A percentile compares a stretch with the other conserved stretches of the same genome.
phyloP scores from a whole-genome alignment of 352 stramenopile genomes.

The Pythium insidiosum region DNA sequence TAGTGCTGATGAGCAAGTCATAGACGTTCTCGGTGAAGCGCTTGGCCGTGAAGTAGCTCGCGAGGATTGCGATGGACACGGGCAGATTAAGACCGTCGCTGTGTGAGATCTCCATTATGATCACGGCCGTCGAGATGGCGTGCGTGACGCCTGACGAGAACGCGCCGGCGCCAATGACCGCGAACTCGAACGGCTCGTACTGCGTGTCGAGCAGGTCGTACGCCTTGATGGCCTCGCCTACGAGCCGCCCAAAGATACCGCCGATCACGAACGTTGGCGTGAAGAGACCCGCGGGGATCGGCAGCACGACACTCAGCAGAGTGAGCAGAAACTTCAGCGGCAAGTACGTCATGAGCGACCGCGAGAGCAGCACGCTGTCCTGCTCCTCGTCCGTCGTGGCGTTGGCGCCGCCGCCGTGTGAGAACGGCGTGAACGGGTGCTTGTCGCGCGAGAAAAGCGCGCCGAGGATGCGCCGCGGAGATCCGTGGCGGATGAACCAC shows the following conservation, averaged over 20 bases:
- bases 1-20: slow-evolving; percentile 84
- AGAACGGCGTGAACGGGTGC: slow-evolving; percentile 24
- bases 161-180: slow-evolving; percentile 87
- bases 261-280: slow-evolving; percentile 83
- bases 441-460: slow-evolving; percentile 63
- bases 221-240: slow-evolving; percentile 64
- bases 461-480: slow-evolving; percentile 48
- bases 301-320: slow-evolving; percentile 65
- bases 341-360: slow-evolving; percentile 68
- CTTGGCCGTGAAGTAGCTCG: slow-evolving; percentile 87
- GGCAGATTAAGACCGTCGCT: slow-evolving; percentile 81
- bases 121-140: slow-evolving; percentile 89
- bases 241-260: slow-evolving; percentile 72
- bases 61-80: slow-evolving; percentile 82
- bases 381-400: slow-evolving; percentile 8
- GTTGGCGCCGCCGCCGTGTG: background rate
- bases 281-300: slow-evolving; percentile 70
- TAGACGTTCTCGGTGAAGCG: slow-evolving; percentile 90
- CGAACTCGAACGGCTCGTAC: slow-evolving; percentile 89
- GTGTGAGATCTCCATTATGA: slow-evolving; percentile 92
- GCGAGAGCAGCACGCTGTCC: slow-evolving; percentile 52
- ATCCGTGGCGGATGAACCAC: slow-evolving; percentile 75
- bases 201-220: slow-evolving; percentile 48
- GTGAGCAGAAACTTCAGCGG: slow-evolving; percentile 76
- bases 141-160: slow-evolving; percentile 91